Conservation (phyloP, 176 grass and related monocot species). For the Stipa capillata region DNA sequence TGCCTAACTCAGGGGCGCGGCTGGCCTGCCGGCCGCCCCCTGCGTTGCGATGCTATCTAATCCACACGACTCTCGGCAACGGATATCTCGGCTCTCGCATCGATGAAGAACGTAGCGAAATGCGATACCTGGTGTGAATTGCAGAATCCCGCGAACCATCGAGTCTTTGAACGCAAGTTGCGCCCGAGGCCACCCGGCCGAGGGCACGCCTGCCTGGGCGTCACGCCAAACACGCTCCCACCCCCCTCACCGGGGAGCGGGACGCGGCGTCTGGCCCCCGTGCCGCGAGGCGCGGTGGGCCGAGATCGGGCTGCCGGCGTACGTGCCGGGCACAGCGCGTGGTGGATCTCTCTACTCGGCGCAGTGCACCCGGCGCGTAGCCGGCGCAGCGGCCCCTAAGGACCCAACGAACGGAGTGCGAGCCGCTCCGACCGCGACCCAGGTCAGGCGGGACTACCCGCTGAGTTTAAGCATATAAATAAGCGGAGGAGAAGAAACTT, state of each 20-base stretch:
- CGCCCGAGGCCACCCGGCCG: constrained; percentile 2
- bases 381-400: too few species aligned
- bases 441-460: too few species aligned
- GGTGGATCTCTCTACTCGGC: too few species aligned
- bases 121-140: constrained; percentile 70
- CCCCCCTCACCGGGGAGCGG: too few species aligned
- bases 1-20: too few species aligned
- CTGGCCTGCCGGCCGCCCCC: not conserved
- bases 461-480: not conserved
- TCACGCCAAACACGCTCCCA: not conserved
- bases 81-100: constrained; percentile 56
- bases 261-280: too few species aligned
- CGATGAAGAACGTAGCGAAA: constrained; percentile 62
- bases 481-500: constrained; percentile 25
- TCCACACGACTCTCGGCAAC: constrained; percentile 35
- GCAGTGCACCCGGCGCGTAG: too few species aligned
- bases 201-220: not conserved
- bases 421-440: too few species aligned
- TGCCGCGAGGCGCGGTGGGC: too few species aligned
- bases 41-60: not conserved
- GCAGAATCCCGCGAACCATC: constrained; percentile 63
- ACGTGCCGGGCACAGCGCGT: too few species aligned
- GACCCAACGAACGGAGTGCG: too few species aligned
- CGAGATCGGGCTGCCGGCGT: too few species aligned
- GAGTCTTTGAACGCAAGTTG: constrained; percentile 69